Evolutionary conservation across 306 rosid species (phyloP).

Genomic region (Citrullus amarus): DNA sequence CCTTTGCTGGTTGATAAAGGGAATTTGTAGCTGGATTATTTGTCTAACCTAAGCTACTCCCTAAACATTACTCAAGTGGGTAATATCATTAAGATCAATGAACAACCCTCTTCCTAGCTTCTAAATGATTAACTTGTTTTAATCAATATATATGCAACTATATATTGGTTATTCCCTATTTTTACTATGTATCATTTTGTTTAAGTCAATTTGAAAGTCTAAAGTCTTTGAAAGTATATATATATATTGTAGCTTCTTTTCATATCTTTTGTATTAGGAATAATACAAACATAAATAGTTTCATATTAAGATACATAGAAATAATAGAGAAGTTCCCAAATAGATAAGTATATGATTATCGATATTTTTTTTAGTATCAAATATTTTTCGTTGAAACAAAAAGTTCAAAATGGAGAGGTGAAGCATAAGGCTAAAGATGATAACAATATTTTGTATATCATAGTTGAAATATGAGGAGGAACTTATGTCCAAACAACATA

Average conservation of each 20-base stretch:
- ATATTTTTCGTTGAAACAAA: background rate
- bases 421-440: background rate
- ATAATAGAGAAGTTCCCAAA: no score
- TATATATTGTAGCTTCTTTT: no score
- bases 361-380: background rate
- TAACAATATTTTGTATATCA: background rate
- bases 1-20: background rate
- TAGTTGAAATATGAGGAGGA: background rate
- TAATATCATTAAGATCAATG: constrained; percentile 5
- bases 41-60: constrained; percentile 1
- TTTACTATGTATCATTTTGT: background rate
- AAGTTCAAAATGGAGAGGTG: background rate
- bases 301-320: no score
- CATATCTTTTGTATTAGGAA: no score
- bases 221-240: background rate
- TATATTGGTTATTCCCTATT: background rate
- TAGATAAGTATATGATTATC: no score
- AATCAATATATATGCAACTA: background rate
- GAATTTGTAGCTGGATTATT: background rate
- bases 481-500: background rate
- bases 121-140: background rate
- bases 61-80: background rate
- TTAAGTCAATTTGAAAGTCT: background rate
- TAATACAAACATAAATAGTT: no score
- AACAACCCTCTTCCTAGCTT: constrained; percentile 3